Evolutionary conservation across 805 yeast genomes (phyloP).

Genomic region (Blastobotrys peoriensis): DNA sequence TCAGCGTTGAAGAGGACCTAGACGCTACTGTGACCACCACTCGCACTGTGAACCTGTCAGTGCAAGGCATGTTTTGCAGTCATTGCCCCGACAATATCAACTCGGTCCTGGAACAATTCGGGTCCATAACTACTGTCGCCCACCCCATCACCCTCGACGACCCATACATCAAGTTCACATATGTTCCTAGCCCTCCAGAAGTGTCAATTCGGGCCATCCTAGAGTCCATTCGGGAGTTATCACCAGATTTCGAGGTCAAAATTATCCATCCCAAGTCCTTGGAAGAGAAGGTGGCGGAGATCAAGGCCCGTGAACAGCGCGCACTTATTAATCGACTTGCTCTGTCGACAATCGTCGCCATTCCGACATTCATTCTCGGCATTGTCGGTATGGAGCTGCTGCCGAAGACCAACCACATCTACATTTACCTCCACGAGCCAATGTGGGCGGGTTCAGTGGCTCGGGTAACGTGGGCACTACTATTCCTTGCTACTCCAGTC

Average conservation of each 20-base stretch:
- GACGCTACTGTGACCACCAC: conserved; percentile 45
- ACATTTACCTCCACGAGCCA: conserved; percentile 54
- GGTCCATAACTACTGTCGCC: conserved; percentile 48
- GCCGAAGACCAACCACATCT: conserved; percentile 36
- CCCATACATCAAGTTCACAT: conserved; percentile 60
- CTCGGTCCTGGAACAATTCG: conserved; percentile 44
- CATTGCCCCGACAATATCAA: conserved; percentile 59
- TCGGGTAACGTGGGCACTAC: conserved; percentile 58
- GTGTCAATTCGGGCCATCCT: conserved; percentile 53
- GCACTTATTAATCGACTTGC: conserved; percentile 42
- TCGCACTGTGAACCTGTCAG: conserved; percentile 50
- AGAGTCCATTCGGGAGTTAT: conserved; percentile 40
- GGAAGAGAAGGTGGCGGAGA: conserved; percentile 54
- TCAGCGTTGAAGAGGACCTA: conserved; percentile 40
- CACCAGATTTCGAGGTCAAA: conserved; percentile 44
- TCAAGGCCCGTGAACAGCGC: conserved; percentile 45
- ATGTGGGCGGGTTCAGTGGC: conserved; percentile 58
- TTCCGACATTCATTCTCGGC: conserved; percentile 65
- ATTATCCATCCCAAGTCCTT: conserved; percentile 50
- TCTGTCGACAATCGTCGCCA: conserved; percentile 48
- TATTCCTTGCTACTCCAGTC: conserved; percentile 63
- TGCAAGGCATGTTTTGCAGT: conserved; percentile 61
- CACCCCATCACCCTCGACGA: conserved; percentile 48
- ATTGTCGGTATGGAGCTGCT: conserved; percentile 62
- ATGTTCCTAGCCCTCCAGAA: conserved; percentile 50